Base-by-base conservation (phyloP, 2,329 filamentous ascomycete genomes). In the Thielaviopsis euricoi region DNA sequence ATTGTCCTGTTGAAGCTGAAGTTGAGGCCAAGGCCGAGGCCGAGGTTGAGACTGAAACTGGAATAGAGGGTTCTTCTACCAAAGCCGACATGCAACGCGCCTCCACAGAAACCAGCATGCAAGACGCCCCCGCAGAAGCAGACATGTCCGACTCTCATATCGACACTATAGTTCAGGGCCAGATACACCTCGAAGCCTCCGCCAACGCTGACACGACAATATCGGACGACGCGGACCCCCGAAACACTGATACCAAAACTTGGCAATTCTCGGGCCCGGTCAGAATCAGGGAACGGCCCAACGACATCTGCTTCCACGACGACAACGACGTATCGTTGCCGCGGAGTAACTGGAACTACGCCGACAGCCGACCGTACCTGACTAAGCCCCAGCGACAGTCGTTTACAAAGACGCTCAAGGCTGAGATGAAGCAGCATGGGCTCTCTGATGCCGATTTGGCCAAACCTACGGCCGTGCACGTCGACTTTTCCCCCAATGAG, bases 401-500 rank as follows among this genome's bases (percentile, higher is more conserved):
- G n/a, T 52, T 29, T 29, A 52, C 23, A 15, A 33, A n/a, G 12
- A 33, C 25, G 23, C 19, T 23, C 17, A 23, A 49, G 33, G 33
- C 48, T 9, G 52, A 49, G 46, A 33, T n/a, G 15, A 15, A 43
- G 37, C 37, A 43, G n/a, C 37, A 15, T 5, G 37, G n/a, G 6
- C 17, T 43, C 17, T n/a, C 37, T n/a, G 37, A 43, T 7, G 3
- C n/a, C 37, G n/a, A n/a, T n/a, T n/a, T n/a, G n/a, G n/a, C 37
- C 37, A 15, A n/a, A 15, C 37, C 37, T 17, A 7, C 10, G 7
- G 5, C 37, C 6, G 17, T 51, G 19, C 76, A 78, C 60, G 73
- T 76, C 6, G 76, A 77, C 62, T 77, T 78, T 49, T 67, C 67
- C 0, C 50, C 60, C 0, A 65, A 69, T 0, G 76, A 78, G 59